Evolutionary conservation across 768 basidiomycete species (phyloP).

Genomic region (Vishniacozyma victoriae): DNA sequence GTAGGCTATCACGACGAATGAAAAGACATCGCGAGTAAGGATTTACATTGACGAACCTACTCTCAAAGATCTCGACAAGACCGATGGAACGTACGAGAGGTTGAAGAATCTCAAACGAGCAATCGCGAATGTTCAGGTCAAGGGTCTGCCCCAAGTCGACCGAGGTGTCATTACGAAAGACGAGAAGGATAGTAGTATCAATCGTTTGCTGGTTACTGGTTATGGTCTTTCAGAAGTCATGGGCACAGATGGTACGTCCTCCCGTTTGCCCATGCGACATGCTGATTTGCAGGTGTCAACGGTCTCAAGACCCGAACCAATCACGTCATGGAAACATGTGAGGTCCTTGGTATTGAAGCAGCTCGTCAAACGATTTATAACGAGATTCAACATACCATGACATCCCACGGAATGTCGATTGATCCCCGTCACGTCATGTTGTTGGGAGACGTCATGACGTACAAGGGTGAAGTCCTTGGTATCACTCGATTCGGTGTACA

Average conservation of each 20-base stretch:
- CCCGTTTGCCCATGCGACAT: background rate
- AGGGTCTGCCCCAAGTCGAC: conserved; percentile 82
- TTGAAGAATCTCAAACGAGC: conserved; percentile 80
- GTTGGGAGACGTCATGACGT: conserved; percentile 96
- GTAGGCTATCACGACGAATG: conserved; percentile 55
- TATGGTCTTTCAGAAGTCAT: conserved; percentile 95
- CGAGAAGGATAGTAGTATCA: conserved; percentile 80
- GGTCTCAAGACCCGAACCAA: conserved; percentile 90
- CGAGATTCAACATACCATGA: conserved; percentile 96
- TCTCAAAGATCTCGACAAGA: conserved; percentile 36
- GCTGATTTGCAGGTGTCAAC: conserved; percentile 63
- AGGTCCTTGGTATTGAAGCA: conserved; percentile 97
- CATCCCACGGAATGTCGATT: conserved; percentile 93
- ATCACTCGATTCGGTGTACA: conserved; percentile 98
- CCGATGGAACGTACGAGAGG: conserved; percentile 45
- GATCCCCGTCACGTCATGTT: conserved; percentile 98
- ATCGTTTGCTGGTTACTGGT: conserved; percentile 91
- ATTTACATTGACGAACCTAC: conserved; percentile 46
- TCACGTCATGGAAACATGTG: conserved; percentile 90
- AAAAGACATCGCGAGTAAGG: conserved; percentile 47
- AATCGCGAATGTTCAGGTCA: conserved; percentile 80
- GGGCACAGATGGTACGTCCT: conserved; percentile 75
- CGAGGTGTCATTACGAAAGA: conserved; percentile 96
- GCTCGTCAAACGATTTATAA: conserved; percentile 89
- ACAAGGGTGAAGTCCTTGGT: conserved; percentile 97